Evolutionary conservation across 1,284 basidiomycete species (phyloP), one percentile per base, ranked within the genome.

Genomic region (Ceratobasidium sp.): DNA sequence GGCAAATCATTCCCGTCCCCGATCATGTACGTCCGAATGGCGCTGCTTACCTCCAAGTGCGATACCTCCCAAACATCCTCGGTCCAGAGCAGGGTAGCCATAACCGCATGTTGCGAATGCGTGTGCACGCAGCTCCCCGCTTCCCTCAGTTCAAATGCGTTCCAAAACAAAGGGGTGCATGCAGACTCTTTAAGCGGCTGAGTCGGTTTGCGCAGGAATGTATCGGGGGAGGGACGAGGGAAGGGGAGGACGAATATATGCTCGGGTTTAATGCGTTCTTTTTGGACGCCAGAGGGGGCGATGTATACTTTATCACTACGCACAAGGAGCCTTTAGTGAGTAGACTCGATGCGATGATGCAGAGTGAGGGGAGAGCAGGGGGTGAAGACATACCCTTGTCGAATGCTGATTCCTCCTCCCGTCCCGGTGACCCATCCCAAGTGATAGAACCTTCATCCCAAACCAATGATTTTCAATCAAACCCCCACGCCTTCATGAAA

Each of bases 151-250:
- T 91, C 90, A 79, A 94, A 95, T 1, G 93, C 92, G 79, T 94
- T 94, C 91, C 92, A 95, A 83, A 95, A 95, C n/a, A 95, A 82
- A 7, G 93, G 94, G 0, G 93, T 95, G 80, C 92, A 94, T 1
- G 91, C 91, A 0, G 90, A 91, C 78, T 94, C 92, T 77, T 91
- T 93, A 75, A 94, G 83, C 76, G 88, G 86, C 75, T 84, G 80
- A 16, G 82, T 83, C 1, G 93, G 93, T 38, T 89, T 87, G 61
- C 93, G 87, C 62, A 94, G 85, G 81, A 94, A 93, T 74, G 89
- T 83, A 62, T 92, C 86, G 2, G 84, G 79, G 0, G 81, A 80
- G 1, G 84, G 80, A 77, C 91, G 89, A 0, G 91, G 90, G 77
- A 87, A 93, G 0, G 91, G 91, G n/a, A 95, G 84, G 18, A 95